Percentiles rank a stretch among this genome's conserved stretches.
Evolutionary conservation across 768 basidiomycete genomes (phyloP).

Genomic region (Ramaria sp.): DNA sequence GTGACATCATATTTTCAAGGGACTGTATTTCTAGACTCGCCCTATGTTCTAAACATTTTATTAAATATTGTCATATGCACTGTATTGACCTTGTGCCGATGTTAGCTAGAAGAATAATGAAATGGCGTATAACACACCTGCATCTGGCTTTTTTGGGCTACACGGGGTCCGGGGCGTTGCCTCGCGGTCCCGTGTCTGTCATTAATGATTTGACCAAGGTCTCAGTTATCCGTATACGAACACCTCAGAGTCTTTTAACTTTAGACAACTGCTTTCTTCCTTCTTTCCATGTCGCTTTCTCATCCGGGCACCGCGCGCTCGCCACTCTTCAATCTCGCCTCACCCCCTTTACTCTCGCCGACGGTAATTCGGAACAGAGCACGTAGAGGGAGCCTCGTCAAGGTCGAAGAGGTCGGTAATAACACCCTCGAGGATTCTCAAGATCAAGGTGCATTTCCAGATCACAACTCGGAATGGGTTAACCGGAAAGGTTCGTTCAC

Average conservation of each 20-base stretch:
- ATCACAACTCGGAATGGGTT: conserved; percentile 89
- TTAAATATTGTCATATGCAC: too few relatives aligned
- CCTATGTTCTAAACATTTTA: too few relatives aligned
- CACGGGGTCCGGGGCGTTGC: neutral
- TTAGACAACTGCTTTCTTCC: neutral
- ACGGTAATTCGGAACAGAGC: conserved; percentile 32
- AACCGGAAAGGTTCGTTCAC: conserved; percentile 67
- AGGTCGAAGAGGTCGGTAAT: conserved; percentile 74
- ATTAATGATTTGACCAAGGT: neutral
- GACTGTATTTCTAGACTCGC: neutral
- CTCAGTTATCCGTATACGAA: neutral
- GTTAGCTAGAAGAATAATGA: neutral
- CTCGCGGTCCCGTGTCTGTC: too few relatives aligned
- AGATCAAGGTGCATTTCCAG: conserved; percentile 72
- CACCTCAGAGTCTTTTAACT: neutral
- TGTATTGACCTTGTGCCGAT: too few relatives aligned
- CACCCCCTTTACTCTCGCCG: conserved; percentile 18
- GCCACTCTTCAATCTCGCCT: conserved; percentile 26
- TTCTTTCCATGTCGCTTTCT: conserved; percentile 35
- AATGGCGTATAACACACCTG: neutral
- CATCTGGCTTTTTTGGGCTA: neutral
- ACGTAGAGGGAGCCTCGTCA: conserved; percentile 70
- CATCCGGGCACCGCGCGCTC: conserved; percentile 45
- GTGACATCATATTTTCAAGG: neutral
- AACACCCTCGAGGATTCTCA: conserved; percentile 61